Evolutionary conservation across 352 stramenopile species (phyloP), one percentile per base, ranked within the genome.

Genomic region (Phytophthora vignae): DNA sequence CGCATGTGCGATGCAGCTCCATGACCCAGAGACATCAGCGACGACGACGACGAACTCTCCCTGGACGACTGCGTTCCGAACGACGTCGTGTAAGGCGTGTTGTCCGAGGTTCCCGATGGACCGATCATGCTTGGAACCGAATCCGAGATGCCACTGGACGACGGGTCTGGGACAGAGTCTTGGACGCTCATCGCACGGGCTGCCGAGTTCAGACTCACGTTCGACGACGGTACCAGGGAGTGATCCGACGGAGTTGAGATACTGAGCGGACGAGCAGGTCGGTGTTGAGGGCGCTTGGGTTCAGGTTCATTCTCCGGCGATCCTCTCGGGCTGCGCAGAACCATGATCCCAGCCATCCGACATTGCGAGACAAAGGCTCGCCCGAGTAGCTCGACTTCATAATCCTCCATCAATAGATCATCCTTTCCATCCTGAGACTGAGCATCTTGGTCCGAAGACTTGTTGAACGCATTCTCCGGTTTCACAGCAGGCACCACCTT

Each of bases 391-490:
- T 52, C n/a, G 44, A 7, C 44, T 21, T 52, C n/a, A 52, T 22
- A 52, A 52, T 52, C 44, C 44, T 19, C n/a, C 15, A 52, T 11
- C 44, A 52, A 52, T 52, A 52, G n/a, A 52, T 52, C 44, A 25
- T 22, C 44, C 15, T 52, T 52, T 44, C 0, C 38, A 44, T 11
- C 38, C 17, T 44, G 38, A 44, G 38, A 44, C 44, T 52, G 44
- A 52, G 4, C 44, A 52, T 17, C 44, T 52, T 52, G 44, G 44
- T 52, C 14, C 44, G 44, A 25, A 27, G n/a, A 19, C n/a, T 52
- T 22, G 44, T 52, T 27, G 44, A 19, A 52, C 44, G 44, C 4
- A 14, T 4, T 52, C n/a, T 52, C 15, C 44, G 15, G 44, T 27
- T 21, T 52, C 15, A 52, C 15, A 52, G n/a, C n/a, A n/a, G n/a